Percentiles rank a stretch among this genome's conserved stretches.
These are phyloP conservation scores for Neofusicoccum laricinum DNA, from an alignment of 2,329 filamentous ascomycete genomes.

Conservation along the genomic window DNA sequence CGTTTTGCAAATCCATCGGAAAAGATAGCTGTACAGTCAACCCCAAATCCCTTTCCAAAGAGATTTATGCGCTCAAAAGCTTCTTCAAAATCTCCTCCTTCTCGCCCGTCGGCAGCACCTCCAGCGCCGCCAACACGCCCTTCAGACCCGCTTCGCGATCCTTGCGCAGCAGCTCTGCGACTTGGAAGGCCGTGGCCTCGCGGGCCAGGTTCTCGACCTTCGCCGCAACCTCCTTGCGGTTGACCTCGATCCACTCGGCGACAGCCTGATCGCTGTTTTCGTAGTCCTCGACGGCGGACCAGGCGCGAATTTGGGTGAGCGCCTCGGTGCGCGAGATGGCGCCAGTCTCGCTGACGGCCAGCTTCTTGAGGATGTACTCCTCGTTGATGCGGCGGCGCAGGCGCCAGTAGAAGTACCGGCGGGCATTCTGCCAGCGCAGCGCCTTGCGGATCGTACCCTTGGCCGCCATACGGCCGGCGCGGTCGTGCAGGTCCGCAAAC, in stretches of 20 bases:
- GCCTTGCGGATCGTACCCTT: slow-evolving; percentile 88
- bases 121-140: slow-evolving; percentile 81
- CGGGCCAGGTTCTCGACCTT: slow-evolving; percentile 84
- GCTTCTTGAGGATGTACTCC: slow-evolving; percentile 92
- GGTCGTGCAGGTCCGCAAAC: slow-evolving; percentile 96
- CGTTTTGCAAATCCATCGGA: not conserved
- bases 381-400: slow-evolving; percentile 94
- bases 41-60: not conserved
- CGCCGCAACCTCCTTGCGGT: slow-evolving; percentile 75
- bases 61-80: slow-evolving; percentile 24
- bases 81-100: slow-evolving; percentile 75
- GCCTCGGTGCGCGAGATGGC: slow-evolving; percentile 60
- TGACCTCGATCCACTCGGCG: slow-evolving; percentile 93
- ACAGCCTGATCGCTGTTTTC: slow-evolving; percentile 77
- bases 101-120: slow-evolving; percentile 83
- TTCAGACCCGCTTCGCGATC: slow-evolving; percentile 71
- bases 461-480: slow-evolving; percentile 94
- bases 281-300: slow-evolving; percentile 77
- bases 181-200: slow-evolving; percentile 67
- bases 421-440: slow-evolving; percentile 82
- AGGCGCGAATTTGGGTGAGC: slow-evolving; percentile 74
- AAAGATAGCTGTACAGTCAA: not conserved
- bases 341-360: slow-evolving; percentile 54
- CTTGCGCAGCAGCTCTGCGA: slow-evolving; percentile 65
- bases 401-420: slow-evolving; percentile 99